Evolutionary conservation across 768 basidiomycete species (phyloP), one percentile per base, ranked within the genome.

Genomic region (Rhodocollybia butyracea): DNA sequence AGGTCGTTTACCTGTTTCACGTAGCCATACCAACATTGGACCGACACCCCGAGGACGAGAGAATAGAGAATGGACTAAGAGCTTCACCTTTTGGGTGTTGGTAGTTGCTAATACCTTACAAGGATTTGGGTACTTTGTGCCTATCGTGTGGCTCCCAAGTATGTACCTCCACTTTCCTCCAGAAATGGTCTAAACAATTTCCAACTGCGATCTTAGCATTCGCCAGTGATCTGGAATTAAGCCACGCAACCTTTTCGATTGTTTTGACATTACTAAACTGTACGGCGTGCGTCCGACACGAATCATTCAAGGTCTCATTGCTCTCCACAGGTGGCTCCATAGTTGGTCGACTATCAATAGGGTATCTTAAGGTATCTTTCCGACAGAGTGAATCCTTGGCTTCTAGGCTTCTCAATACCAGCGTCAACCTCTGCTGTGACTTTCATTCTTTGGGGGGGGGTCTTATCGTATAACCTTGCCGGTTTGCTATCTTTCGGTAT

Each of bases 391-490:
- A 15, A 17, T 59, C 54, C 64, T 48, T 60, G 64, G 32, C 22
- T 63, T 56, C 8, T 42, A 24, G 1, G 64, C 63, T 15, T 58
- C 64, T 3, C 15, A n/a, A n/a, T n/a, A n/a, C n/a, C n/a, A n/a
- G n/a, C 59, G 13, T 30, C 56, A 4, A 61, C 63, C 5, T 68
- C 64, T 34, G 31, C 69, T 13, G 52, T 58, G 32, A 66, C 65
- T 0, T 70, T 70, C 59, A 55, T 70, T 22, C 46, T 70, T 6
- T 71, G 68, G 70, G 70, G 70, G 19, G 70, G 70, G 19, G 56
- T 66, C 4, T 39, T 64, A 1, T 63, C 65, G 1, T 27, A 56
- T 17, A 58, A 56, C 26, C 52, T 64, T 10, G 60, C 64, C 12
- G 67, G 66, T 11, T 57, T 71, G 5, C 48, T 69, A 3, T 45